Conservation (phyloP, 2,329 filamentous ascomycete genomes). For the Colletotrichum lentis region DNA sequence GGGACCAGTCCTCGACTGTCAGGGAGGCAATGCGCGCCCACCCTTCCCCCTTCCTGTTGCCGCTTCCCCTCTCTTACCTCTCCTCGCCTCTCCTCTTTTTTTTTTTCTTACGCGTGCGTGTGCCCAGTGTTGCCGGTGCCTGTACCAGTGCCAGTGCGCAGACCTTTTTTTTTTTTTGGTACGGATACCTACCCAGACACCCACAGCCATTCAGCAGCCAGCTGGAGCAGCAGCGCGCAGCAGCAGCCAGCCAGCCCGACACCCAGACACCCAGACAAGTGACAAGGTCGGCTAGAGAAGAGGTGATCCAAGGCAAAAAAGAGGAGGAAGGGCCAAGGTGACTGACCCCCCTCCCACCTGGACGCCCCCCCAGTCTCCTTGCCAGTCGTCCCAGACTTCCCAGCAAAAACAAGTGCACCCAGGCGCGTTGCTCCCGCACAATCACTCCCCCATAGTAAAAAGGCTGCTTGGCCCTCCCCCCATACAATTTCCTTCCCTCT, state of each 20-base stretch:
- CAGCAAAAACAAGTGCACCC: slow-evolving; percentile 45
- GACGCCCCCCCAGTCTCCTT: slow-evolving; percentile 42
- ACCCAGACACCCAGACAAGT: slow-evolving; percentile 12
- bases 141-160: slow-evolving; percentile 32
- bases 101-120: not conserved
- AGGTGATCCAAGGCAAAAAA: slow-evolving; percentile 19
- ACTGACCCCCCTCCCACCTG: slow-evolving; percentile 14
- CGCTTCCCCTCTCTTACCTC: slow-evolving; percentile 32
- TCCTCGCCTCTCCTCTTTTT: slow-evolving; percentile 23
- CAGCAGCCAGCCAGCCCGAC: slow-evolving; percentile 11
- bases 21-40: slow-evolving; percentile 37
- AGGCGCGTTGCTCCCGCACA: slow-evolving; percentile 56
- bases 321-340: slow-evolving; percentile 20
- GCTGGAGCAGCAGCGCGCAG: slow-evolving; percentile 12
- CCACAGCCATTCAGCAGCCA: slow-evolving; percentile 34
- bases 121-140: slow-evolving; percentile 20
- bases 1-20: slow-evolving; percentile 19
- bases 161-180: slow-evolving; percentile 17
- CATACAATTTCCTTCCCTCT: slow-evolving; percentile 65
- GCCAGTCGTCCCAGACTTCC: slow-evolving; percentile 36
- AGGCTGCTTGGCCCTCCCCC: slow-evolving; percentile 64
- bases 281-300: slow-evolving; percentile 6
- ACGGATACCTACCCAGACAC: slow-evolving; percentile 22
- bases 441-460: slow-evolving; percentile 73
- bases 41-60: slow-evolving; percentile 17